Evolutionary conservation across 169 alveolate species (phyloP).

Genomic region (Cyclospora cayetanensis): DNA sequence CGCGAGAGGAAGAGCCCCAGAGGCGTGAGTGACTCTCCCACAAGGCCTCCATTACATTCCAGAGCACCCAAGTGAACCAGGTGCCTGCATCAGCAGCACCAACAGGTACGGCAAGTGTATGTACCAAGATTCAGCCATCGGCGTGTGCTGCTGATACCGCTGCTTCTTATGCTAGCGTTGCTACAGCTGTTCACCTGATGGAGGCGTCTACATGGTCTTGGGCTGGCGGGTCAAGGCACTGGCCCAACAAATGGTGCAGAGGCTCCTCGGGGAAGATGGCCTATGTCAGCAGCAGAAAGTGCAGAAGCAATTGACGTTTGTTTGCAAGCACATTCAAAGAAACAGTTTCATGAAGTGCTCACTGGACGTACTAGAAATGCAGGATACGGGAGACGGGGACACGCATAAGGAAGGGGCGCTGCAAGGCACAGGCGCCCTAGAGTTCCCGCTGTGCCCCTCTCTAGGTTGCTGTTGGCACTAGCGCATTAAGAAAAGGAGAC

Average conservation of each 20-base stretch:
- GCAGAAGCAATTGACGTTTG: background rate
- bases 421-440: too few species aligned
- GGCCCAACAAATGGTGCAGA: background rate
- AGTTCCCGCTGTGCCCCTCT: too few species aligned
- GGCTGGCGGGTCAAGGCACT: conserved; percentile 72
- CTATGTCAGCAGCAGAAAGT: conserved; percentile 24
- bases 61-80: conserved; percentile 62
- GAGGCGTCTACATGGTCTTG: conserved; percentile 40
- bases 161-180: background rate
- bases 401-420: too few species aligned
- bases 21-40: conserved; percentile 46
- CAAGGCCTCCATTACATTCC: background rate
- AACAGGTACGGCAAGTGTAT: background rate
- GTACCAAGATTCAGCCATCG: background rate
- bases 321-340: too few species aligned
- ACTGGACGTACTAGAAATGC: too few species aligned
- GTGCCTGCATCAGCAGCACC: conserved; percentile 16
- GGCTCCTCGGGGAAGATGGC: conserved; percentile 68
- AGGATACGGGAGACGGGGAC: too few species aligned
- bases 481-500: too few species aligned
- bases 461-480: too few species aligned
- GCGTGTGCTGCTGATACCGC: background rate
- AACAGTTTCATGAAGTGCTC: too few species aligned
- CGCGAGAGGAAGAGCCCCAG: conserved; percentile 44
- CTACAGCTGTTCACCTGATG: conserved; percentile 20